Base-by-base conservation (phyloP, 257 asterid genomes). In the Linderniella brevidens region DNA sequence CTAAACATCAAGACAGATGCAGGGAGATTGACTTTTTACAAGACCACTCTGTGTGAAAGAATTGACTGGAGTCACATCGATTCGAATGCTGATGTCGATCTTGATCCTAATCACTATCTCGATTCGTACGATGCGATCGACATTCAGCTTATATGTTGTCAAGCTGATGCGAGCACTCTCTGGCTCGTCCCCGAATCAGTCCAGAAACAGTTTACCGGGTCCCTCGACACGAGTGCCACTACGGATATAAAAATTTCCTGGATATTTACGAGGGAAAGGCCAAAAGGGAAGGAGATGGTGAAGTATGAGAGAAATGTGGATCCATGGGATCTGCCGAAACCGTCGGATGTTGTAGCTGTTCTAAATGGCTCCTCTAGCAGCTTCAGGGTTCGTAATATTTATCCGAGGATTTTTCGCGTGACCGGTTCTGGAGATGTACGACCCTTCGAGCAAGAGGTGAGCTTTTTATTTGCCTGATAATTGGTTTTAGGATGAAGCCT, bases 361-460 rank as follows among this genome's bases (percentile, higher is more conserved):
- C 62, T 90, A 35, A 84, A 85, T 64, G 99, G 99, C 54, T 67
- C 92, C 35, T 52, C 67, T 44, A 67, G 69, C 55, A 79, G 88
- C 67, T 90, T 90, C 54, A 66, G 86, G 64, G 71, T 86, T 53
- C 45, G 37, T 48, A 68, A 81, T 61, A 56, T 85, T 52, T 85
- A 81, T 58, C 88, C 96, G 41, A 81, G 94, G 67, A 68, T 73
- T 55, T 73, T 90, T 48, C 82, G 99, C 36, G 92, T 90, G 29
- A 90, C 99, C 57, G 99, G 99, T 64, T 85, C 96, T 3, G 99
- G 99, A 58, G 99, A 85, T 58, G 74, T 85, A 50, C 70, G 99
- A 56, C 74, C 87, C 68, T 59, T 81, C 15, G 96, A 85, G 52
- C 81, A 66, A 57, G 92, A 65, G 96, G 98, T 90, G 73, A 58